phyloP scores from a whole-genome alignment of 2,329 filamentous ascomycete species.

The Exophiala sideris region DNA sequence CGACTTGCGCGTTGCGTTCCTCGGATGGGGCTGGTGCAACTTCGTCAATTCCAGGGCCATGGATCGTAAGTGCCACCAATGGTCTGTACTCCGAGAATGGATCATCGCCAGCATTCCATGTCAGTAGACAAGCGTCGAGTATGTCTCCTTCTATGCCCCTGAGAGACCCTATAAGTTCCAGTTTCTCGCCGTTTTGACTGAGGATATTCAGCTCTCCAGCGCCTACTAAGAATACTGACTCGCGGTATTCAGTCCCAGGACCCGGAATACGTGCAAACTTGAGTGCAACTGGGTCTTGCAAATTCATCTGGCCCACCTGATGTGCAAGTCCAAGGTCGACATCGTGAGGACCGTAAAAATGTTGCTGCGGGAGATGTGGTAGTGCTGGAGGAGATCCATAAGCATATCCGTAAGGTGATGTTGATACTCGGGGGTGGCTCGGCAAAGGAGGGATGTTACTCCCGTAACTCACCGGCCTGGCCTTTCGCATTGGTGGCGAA shows the following conservation, averaged over 20 bases:
- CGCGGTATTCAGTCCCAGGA: conserved; percentile 26
- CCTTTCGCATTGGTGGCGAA: conserved; percentile 40
- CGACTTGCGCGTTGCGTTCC: conserved; percentile 1
- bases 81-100: conserved; percentile 59
- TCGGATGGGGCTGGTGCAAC: conserved; percentile 27
- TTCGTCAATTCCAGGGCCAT: conserved; percentile 60
- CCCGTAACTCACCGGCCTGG: conserved; percentile 43
- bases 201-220: conserved; percentile 78
- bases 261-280: conserved; percentile 17
- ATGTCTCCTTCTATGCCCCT: conserved; percentile 77
- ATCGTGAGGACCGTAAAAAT: conserved; percentile 73
- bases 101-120: conserved; percentile 60
- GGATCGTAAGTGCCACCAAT: conserved; percentile 73
- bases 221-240: conserved; percentile 76
- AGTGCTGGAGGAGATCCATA: conserved; percentile 56
- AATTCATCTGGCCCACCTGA: conserved; percentile 21
- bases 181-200: conserved; percentile 66
- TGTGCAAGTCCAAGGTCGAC: conserved; percentile 58
- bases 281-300: conserved; percentile 11
- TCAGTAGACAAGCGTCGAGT: conserved; percentile 75
- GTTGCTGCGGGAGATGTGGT: conserved; percentile 70
- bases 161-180: conserved; percentile 67
- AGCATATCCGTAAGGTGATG: conserved; percentile 39
- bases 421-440: conserved; percentile 21
- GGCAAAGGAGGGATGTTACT: conserved; percentile 37